Percentiles rank a stretch among this genome's conserved stretches.
These are phyloP conservation scores for Blastobotrys muscicola DNA, from an alignment of 805 yeast species.

Conservation along the genomic window DNA sequence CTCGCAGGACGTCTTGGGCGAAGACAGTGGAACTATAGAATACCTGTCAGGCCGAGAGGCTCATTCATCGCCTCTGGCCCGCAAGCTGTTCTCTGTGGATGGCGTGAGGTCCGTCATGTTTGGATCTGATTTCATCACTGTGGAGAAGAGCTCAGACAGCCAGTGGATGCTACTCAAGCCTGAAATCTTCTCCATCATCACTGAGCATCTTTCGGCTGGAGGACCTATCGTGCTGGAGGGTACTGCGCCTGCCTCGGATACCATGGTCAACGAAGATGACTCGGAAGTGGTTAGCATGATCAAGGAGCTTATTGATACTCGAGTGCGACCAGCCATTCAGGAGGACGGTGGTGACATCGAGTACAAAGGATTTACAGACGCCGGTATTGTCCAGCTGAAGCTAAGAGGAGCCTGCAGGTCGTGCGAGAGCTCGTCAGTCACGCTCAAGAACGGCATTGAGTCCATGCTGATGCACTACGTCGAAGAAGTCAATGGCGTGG, in stretches of 20 bases:
- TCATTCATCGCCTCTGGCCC: conserved; percentile 62
- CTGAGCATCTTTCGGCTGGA: conserved; percentile 36
- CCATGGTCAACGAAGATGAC: conserved; percentile 53
- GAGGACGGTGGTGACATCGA: conserved; percentile 98
- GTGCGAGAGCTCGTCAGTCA: conserved; percentile 84
- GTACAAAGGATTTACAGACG: conserved; percentile 76
- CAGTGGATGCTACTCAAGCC: conserved; percentile 70
- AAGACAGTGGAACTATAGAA: conserved; percentile 52
- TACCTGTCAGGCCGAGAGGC: conserved; percentile 71
- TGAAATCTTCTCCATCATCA: conserved; percentile 43
- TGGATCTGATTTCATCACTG: conserved; percentile 76
- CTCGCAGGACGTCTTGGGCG: conserved; percentile 55
- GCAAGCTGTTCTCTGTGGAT: conserved; percentile 62
- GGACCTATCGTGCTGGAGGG: conserved; percentile 41
- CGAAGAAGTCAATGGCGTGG: conserved; percentile 85
- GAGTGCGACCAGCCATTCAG: conserved; percentile 95
- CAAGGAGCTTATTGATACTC: conserved; percentile 83
- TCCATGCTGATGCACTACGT: conserved; percentile 96
- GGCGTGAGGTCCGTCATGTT: conserved; percentile 71
- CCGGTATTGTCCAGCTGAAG: conserved; percentile 81
- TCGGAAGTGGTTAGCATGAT: conserved; percentile 80
- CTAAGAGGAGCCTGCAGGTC: conserved; percentile 94
- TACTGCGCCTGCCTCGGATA: conserved; percentile 29
- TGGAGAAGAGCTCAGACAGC: conserved; percentile 51
- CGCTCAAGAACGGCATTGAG: conserved; percentile 91